Evolutionary conservation across 345 rosid species (phyloP).

Genomic region (Jatropha curcas): DNA sequence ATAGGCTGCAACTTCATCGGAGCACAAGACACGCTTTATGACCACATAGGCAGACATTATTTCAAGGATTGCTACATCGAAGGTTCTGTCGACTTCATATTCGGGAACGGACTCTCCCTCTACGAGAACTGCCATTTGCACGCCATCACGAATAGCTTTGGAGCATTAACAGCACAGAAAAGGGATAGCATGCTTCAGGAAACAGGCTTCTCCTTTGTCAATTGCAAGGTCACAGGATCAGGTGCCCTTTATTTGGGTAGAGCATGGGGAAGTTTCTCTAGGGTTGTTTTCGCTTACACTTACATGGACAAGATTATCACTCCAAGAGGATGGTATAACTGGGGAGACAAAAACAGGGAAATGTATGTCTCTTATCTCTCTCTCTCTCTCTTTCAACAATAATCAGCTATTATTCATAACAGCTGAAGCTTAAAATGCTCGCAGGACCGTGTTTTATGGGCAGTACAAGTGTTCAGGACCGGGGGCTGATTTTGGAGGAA

Average conservation of each 20-base stretch:
- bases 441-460: constrained; percentile 50
- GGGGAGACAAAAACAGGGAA: constrained; percentile 43
- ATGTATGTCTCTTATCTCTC: constrained; percentile 22
- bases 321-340: constrained; percentile 45
- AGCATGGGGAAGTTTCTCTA: constrained; percentile 49
- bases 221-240: constrained; percentile 46
- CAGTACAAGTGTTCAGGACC: constrained; percentile 52
- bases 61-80: constrained; percentile 44
- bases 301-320: constrained; percentile 38
- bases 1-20: constrained; percentile 40
- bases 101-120: constrained; percentile 46
- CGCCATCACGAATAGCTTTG: constrained; percentile 38
- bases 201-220: constrained; percentile 44
- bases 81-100: constrained; percentile 49
- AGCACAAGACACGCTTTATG: constrained; percentile 49
- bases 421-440: not conserved
- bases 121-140: constrained; percentile 45
- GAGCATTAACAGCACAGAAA: constrained; percentile 44
- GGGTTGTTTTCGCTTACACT: constrained; percentile 44
- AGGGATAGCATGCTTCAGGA: constrained; percentile 35
- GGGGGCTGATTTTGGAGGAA: constrained; percentile 40
- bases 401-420: not conserved
- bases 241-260: constrained; percentile 43
- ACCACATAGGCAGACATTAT: constrained; percentile 47
- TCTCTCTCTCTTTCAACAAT: not conserved